Evolutionary conservation across 441 rosid genomes (phyloP), one percentile per base, ranked within the genome.

Genomic region (Bruguiera hainesii): DNA sequence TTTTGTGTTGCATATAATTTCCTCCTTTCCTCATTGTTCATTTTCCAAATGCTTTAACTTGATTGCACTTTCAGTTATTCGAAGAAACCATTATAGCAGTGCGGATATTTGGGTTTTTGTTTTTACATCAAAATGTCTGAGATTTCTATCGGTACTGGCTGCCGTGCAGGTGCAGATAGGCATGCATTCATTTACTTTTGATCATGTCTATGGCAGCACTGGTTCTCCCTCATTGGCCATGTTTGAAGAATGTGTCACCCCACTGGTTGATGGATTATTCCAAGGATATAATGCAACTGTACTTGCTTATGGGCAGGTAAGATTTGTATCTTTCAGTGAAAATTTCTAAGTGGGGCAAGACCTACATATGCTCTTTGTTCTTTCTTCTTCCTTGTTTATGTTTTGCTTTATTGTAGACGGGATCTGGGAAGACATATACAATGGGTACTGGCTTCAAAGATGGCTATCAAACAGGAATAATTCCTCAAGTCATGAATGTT

Each of bases 261-360:
- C 96, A 1, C 89, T 95, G 1, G 98, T 95, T 26, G 96, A 92
- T 55, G 99, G 97, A n/a, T 87, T 95, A 62, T 95, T 95, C 76
- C 99, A 90, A 77, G 98, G 99, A 66, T 92, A 92, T 81, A 95
- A 95, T 79, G 99, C 97, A 3, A 95, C 98, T 0, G 98, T 95
- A 64, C 97, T 95, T 62, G 99, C 99, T 71, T 95, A 95, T 78
- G 99, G 99, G 31, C 99, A 93, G 97, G 98, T 92, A 84, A 63
- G 58, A 49, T 46, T 71, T 37, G 73, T 30, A 26, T 58, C 23
- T 68, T 31, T 11, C 50, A 3, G 30, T 13, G 20, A 11, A 68
- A 60, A 65, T 57, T 63, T 56, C 71, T 31, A 29, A 52, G 28
- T 35, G 55, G 57, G 25, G 48, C 28, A 66, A 53, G 48, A 46